Evolutionary conservation across 768 basidiomycete genomes (phyloP), one percentile per base, ranked within the genome.

Genomic region (Mycena latifolia): DNA sequence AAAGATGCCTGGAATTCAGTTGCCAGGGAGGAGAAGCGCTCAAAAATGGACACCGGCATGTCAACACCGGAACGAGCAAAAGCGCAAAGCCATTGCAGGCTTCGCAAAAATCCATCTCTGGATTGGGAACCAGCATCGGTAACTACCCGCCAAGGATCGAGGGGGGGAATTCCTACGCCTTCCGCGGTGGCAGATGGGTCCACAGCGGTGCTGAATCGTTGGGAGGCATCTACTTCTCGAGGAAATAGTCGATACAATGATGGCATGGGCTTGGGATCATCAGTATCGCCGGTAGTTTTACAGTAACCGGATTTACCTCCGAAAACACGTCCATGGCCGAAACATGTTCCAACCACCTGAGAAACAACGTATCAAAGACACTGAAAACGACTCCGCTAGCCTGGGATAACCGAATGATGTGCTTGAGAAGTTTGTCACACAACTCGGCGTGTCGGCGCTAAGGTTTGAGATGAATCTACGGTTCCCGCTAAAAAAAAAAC

Each of bases 31-130:
- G 82, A 79, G 50, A 89, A 84, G 39, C 83, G 84, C 28, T 77
- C 74, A 69, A 89, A 88, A 6, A 82, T 82, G 4, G 79, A 60
- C 7, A 83, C 77, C 3, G 92, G 84, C 33, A 93, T 81, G 41
- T 89, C 86, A 28, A 92, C 83, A 2, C 89, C 92, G 9, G 91
- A 91, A 52, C 81, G 79, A 25, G 89, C 83, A 70, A 92, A 81
- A 46, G 89, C 76, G 46, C 82, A 81, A 22, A 94, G 81, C 88
- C 90, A 92, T 47, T 80, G 78, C 37, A 92, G 74, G 41, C 85
- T 82, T 33, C 78, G 81, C 24, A 77, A 72, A 45, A 89, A 79
- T 20, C 85, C 84, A 9, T 81, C 76, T 45, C 73, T 66, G 33
- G 81, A 82, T 61, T 80, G 75, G 2, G 76, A 77, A 0, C 87